Base-by-base conservation (phyloP, 306 rosid species). In the Gleditsia sinensis region DNA sequence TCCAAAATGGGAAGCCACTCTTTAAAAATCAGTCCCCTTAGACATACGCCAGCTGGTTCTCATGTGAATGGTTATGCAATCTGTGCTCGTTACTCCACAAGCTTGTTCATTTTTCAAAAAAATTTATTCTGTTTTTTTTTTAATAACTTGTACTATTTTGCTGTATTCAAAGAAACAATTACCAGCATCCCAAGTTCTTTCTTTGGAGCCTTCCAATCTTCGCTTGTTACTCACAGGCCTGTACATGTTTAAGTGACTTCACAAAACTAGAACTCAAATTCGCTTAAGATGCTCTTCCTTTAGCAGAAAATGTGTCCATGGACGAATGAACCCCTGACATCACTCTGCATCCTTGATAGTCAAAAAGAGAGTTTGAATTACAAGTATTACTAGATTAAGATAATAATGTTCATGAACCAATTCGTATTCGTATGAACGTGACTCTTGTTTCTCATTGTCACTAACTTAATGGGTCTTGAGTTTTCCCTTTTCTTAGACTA, bases 11-110 rank as follows among this genome's bases (percentile, higher is more conserved):
- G 56, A 67, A 86, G 50, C 63, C 51, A 59, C 45, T 28, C 32
- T 28, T 57, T 70, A n/a, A 67, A 65, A 69, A 50, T 51, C 59
- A 48, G 67, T 54, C n/a, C 57, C 43, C 71, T 60, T 67, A 77
- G 72, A 57, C 83, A 65, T 17, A 58, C 61, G 84, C 67, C 76
- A 75, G 82, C 85, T 81, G 85, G 75, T 84, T 76, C 56, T 81
- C 82, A 86, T 80, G 88, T 81, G 86, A 53, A 64, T 60, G 73
- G 66, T 66, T 61, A 11, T 67, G 76, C 34, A 16, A 42, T 9
- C 17, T 56, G 17, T 42, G 57, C 76, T 64, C 11, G 12, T 24
- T 25, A 54, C 27, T 54, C 33, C 19, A 9, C 16, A 23, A 53
- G 30, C 30, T 21, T 21, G 59, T 10, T 23, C 32, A 21, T 0